Percentiles rank a stretch among this genome's conserved stretches.
phyloP scores from a whole-genome alignment of 352 stramenopile species.

The Pythium rhizo-oryzae region DNA sequence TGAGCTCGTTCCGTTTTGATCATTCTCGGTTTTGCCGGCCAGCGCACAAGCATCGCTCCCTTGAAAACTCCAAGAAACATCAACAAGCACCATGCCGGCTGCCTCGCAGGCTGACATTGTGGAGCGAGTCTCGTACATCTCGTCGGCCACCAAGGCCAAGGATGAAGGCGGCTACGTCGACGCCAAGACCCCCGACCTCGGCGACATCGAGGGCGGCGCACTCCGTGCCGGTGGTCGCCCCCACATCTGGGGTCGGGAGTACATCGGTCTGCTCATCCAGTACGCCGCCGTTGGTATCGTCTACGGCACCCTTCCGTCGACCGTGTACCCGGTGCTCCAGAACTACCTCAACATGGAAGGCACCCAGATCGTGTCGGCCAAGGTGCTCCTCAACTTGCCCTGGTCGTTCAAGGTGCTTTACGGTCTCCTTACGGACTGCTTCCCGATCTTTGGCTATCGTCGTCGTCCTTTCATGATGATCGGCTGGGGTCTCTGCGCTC shows the following conservation, averaged over 20 bases:
- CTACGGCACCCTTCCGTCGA: constrained; percentile 47
- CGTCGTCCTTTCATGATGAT: constrained; percentile 58
- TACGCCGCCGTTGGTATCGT: constrained; percentile 54
- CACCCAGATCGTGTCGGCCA: constrained; percentile 48
- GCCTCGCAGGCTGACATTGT: constrained; percentile 3
- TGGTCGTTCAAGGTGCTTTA: constrained; percentile 71
- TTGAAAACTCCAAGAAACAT: constrained; percentile 7
- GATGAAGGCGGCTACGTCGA: constrained; percentile 13
- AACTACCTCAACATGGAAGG: constrained; percentile 58
- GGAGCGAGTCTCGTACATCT: constrained; percentile 18
- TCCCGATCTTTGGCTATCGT: constrained; percentile 57
- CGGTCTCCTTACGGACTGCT: constrained; percentile 49
- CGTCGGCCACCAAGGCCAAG: constrained; percentile 8
- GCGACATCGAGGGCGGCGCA: constrained; percentile 39
- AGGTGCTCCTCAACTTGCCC: constrained; percentile 45
- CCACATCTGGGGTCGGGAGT: constrained; percentile 37
- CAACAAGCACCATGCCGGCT: neutral
- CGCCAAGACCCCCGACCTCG: constrained; percentile 17
- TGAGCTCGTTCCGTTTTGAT: too few species aligned
- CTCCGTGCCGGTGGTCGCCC: constrained; percentile 40
- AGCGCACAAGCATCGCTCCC: too few species aligned
- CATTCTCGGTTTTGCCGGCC: too few species aligned
- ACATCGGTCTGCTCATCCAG: constrained; percentile 51
- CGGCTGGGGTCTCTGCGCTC: constrained; percentile 44
- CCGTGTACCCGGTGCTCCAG: constrained; percentile 56